Evolutionary conservation across 139 green algal species (phyloP).

Genomic region (Astrephomene gubernaculifera): DNA sequence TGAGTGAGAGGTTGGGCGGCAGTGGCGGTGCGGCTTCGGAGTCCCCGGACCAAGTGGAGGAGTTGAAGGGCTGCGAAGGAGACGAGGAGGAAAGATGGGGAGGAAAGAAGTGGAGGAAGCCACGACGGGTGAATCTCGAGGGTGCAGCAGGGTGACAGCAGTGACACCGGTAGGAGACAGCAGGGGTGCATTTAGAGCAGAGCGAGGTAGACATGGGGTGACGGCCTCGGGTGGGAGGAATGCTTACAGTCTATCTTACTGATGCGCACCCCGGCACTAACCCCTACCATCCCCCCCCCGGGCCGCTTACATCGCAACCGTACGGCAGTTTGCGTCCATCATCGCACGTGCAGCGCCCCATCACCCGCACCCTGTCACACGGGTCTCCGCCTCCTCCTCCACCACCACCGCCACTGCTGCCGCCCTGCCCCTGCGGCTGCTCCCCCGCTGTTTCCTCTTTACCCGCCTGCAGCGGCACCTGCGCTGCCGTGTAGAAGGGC

Average conservation of each 20-base stretch:
- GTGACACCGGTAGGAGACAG: too few relatives aligned
- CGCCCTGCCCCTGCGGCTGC: too few relatives aligned
- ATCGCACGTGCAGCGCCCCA: constrained; percentile 13
- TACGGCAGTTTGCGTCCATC: constrained; percentile 10
- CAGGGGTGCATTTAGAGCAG: too few relatives aligned
- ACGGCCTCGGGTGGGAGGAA: too few relatives aligned
- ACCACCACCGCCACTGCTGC: too few relatives aligned
- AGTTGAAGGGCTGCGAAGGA: constrained; percentile 1
- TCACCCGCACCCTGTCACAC: not conserved
- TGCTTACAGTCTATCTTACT: too few relatives aligned
- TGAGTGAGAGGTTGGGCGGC: constrained; percentile 4
- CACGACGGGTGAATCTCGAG: too few relatives aligned
- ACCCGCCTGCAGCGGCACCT: not conserved
- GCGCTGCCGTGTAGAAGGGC: not conserved
- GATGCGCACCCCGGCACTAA: not conserved
- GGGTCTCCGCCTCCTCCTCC: too few relatives aligned
- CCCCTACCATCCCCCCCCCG: not conserved
- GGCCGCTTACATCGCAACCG: constrained; percentile 13
- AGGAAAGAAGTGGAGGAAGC: too few relatives aligned
- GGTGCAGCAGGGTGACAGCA: too few relatives aligned
- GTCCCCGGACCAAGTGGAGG: constrained; percentile 3
- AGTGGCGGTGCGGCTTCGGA: not conserved
- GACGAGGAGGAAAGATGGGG: not conserved
- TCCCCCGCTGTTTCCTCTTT: too few relatives aligned
- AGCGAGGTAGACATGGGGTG: too few relatives aligned